phyloP scores from a whole-genome alignment of 495 filamentous ascomycete genomes.

The Aspergillus bertholletiae region DNA sequence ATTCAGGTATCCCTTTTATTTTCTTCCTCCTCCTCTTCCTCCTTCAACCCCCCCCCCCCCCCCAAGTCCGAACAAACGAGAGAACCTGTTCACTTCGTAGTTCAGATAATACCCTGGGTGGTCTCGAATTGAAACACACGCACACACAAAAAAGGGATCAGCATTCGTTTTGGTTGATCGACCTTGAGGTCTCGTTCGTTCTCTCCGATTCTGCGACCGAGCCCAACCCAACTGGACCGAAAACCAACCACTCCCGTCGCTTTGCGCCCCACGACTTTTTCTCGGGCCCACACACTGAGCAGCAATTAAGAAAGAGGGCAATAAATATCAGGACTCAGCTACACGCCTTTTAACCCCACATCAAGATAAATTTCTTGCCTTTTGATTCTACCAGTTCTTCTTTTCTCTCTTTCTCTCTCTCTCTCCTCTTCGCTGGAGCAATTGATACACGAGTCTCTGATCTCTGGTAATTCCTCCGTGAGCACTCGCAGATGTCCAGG shows the following conservation, averaged over 20 bases:
- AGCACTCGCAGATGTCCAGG: constrained; percentile 30
- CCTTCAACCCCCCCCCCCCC: too few species aligned
- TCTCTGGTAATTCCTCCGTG: constrained; percentile 7
- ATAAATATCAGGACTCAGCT: constrained; percentile 4
- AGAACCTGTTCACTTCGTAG: too few species aligned
- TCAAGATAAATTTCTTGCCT: not conserved
- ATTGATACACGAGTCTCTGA: not conserved
- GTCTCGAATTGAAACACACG: too few species aligned
- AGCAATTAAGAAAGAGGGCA: constrained; percentile 4
- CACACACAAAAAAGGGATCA: too few species aligned
- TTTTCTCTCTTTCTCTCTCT: not conserved
- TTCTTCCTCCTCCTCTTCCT: too few species aligned
- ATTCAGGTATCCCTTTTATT: too few species aligned
- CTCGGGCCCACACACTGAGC: constrained; percentile 14
- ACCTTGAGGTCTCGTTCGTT: not conserved
- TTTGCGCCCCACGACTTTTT: constrained; percentile 13
- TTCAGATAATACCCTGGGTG: too few species aligned
- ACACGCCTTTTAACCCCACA: constrained; percentile 2
- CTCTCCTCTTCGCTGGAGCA: not conserved
- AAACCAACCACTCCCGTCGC: not conserved
- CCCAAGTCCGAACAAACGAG: too few species aligned
- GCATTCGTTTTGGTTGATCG: too few species aligned
- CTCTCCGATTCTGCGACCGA: not conserved
- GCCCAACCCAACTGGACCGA: too few species aligned
- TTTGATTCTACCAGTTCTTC: not conserved